Conservation (phyloP, 2,329 filamentous ascomycete species). For the Pseudophaeomoniella oleicola region DNA sequence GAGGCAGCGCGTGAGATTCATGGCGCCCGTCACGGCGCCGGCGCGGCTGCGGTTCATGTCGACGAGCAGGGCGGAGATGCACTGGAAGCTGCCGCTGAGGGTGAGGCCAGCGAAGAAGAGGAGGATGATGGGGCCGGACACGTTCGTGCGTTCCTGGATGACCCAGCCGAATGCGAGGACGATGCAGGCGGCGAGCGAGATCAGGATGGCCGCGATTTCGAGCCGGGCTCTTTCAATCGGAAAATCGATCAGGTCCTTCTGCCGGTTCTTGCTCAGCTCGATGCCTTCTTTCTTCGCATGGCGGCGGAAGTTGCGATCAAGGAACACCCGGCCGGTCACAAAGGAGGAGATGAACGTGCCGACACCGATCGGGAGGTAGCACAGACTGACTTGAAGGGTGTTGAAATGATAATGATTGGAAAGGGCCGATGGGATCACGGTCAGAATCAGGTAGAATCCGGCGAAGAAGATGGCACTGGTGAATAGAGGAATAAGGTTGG, state of each 20-base stretch:
- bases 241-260: constrained; percentile 23
- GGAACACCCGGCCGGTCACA: constrained; percentile 20
- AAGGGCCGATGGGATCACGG: constrained; percentile 23
- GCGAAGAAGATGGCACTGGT: constrained; percentile 23
- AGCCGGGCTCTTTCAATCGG: constrained; percentile 29
- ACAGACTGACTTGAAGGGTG: constrained; percentile 25
- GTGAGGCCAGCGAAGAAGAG: constrained; percentile 21
- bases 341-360: constrained; percentile 24
- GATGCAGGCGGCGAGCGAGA: constrained; percentile 18
- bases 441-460: constrained; percentile 26
- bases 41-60: constrained; percentile 19
- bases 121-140: constrained; percentile 21
- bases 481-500: constrained; percentile 17
- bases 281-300: constrained; percentile 18
- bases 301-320: constrained; percentile 29
- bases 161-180: constrained; percentile 23
- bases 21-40: constrained; percentile 21
- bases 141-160: constrained; percentile 1
- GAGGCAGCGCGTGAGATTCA: constrained; percentile 21
- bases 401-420: constrained; percentile 22
- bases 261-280: constrained; percentile 17
- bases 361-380: constrained; percentile 27
- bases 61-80: constrained; percentile 20
- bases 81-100: constrained; percentile 19
- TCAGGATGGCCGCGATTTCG: constrained; percentile 16